Evolutionary conservation across 495 filamentous ascomycete species (phyloP).

Genomic region (Pseudevernia furfuracea): DNA sequence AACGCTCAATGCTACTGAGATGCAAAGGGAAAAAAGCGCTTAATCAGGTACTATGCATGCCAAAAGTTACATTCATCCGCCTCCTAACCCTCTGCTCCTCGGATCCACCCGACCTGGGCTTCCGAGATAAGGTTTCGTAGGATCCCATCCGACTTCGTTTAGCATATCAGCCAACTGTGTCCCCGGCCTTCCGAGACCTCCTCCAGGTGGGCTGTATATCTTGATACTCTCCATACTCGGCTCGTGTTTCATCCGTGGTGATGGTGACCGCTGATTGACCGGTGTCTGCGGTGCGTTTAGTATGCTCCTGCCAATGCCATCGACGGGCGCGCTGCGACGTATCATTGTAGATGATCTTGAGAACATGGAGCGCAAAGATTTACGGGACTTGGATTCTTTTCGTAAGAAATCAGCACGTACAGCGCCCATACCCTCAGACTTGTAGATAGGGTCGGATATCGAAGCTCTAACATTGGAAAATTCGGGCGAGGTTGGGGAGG

Average conservation of each 20-base stretch:
- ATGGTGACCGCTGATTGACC: constrained; percentile 21
- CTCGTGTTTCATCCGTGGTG: constrained; percentile 31
- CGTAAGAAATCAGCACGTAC: constrained; percentile 51
- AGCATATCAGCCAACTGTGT: constrained; percentile 60
- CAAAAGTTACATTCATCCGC: constrained; percentile 7
- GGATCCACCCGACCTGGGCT: constrained; percentile 25
- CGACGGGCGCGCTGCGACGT: constrained; percentile 9
- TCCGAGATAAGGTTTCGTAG: constrained; percentile 34
- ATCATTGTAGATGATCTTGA: constrained; percentile 21
- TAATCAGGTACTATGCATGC: background rate
- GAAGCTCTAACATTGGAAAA: constrained; percentile 39
- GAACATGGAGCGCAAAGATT: constrained; percentile 26
- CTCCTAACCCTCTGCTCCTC: constrained; percentile 11
- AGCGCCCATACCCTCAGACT: constrained; percentile 36
- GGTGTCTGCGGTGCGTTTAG: constrained; percentile 29
- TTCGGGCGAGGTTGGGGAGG: constrained; percentile 22
- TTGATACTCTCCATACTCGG: constrained; percentile 60
- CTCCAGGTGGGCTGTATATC: constrained; percentile 57
- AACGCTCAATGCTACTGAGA: background rate
- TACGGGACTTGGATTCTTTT: constrained; percentile 24
- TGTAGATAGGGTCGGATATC: constrained; percentile 49
- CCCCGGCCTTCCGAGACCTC: constrained; percentile 32
- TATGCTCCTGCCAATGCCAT: constrained; percentile 22
- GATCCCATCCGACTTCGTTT: constrained; percentile 46
- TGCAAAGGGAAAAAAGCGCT: background rate